Base-by-base conservation (phyloP, 192 early-diverging fungal genomes). In the Podila clonocystis region DNA sequence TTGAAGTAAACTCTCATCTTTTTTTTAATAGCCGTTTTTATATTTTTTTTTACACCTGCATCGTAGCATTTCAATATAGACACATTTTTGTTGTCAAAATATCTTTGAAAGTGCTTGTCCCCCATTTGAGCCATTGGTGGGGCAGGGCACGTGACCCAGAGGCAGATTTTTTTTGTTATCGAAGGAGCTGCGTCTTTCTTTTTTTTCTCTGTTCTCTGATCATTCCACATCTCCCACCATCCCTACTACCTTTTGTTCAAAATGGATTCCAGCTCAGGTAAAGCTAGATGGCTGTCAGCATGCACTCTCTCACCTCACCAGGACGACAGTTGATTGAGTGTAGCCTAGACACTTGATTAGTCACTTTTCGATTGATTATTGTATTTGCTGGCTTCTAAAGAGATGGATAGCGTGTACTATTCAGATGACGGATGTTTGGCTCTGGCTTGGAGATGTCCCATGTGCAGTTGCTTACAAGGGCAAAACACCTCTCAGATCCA, bases 1-100 rank as follows among this genome's bases (percentile, higher is more conserved):
- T 83, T 91, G 68, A 92, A 92, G 84, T 87, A 89, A 74, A 73
- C 12, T 22, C 20, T 6, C n/a, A 8, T 7, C 15, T 63, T 8
- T 38, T 9, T 38, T 63, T n/a, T 36, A 45, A 45, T 45, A 45
- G 41, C 13, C 36, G n/a, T 70, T 11, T 84, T 84, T 36, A 67
- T 63, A 49, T 68, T 75, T 9, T 9, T 76, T 74, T 49, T 74
- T 63, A 41, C 79, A 84, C 61, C 66, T 80, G 41, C 41, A 45
- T 68, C 67, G 83, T 55, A 55, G 52, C 20, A n/a, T 55, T 24
- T 36, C 34, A 11, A 36, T 55, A 55, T 24, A 24, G 26, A 55
- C 5, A 55, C 20, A 26, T 55, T 55, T 24, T 55, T 36, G 34
- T 24, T 55, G 20, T 24, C 1, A 3, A 50, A 50, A 20, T 20